Evolutionary conservation across 495 filamentous ascomycete genomes (phyloP).

Genomic region (Hypoxylon lienhwacheense): DNA sequence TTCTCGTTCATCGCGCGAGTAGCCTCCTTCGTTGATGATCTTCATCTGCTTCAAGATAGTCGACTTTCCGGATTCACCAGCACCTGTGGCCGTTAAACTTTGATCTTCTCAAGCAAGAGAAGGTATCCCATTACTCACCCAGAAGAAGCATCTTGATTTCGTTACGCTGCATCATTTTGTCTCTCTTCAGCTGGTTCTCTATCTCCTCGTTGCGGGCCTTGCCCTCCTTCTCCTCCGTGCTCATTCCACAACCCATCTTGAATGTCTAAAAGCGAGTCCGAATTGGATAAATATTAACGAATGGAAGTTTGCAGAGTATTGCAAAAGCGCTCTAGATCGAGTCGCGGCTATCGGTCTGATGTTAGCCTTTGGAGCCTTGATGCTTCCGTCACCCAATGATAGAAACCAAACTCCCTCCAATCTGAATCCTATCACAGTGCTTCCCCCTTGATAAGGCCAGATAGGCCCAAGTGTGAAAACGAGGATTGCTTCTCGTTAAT

Average conservation of each 20-base stretch:
- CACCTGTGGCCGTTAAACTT: constrained; percentile 61
- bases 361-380: not conserved
- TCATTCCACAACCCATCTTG: constrained; percentile 99
- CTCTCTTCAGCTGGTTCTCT: constrained; percentile 94
- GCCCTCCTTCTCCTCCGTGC: constrained; percentile 99
- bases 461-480: not conserved
- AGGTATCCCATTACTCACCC: constrained; percentile 60
- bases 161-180: constrained; percentile 93
- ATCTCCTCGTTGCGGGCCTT: constrained; percentile 99
- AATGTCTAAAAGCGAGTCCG: constrained; percentile 38
- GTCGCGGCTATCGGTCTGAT: constrained; percentile 13
- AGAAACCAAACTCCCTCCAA: not conserved
- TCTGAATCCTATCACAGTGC: not conserved
- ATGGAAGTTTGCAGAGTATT: constrained; percentile 9
- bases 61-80: constrained; percentile 99
- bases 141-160: constrained; percentile 99
- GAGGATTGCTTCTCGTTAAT: not conserved
- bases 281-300: constrained; percentile 30
- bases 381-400: not conserved
- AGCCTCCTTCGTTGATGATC: constrained; percentile 80
- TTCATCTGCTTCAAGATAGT: constrained; percentile 99
- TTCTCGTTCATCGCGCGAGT: constrained; percentile 76
- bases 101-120: constrained; percentile 8
- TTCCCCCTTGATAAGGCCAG: not conserved
- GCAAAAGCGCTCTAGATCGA: constrained; percentile 3